Percentiles rank a stretch among this genome's conserved stretches.
Conservation (phyloP, 345 rosid genomes). For the Brassica rapa region DNA sequence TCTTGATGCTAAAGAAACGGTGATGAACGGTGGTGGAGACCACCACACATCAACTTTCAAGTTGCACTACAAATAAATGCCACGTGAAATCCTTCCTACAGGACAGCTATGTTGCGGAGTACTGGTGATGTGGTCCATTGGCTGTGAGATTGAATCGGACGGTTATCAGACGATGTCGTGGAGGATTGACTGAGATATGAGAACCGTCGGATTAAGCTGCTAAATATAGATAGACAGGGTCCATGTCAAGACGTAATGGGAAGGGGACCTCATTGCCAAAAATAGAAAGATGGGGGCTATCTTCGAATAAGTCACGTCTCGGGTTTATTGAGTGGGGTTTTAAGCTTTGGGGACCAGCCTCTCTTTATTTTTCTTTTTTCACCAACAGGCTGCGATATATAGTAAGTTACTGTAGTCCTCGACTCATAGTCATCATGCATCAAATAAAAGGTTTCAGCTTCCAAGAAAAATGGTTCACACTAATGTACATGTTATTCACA, state of each 20-base stretch:
- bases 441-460: slow-evolving; percentile 8
- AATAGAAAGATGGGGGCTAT: slow-evolving; percentile 38
- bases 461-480: neutral
- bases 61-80: slow-evolving; percentile 39
- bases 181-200: neutral
- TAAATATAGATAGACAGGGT: slow-evolving; percentile 34
- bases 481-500: neutral
- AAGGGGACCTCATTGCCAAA: slow-evolving; percentile 31
- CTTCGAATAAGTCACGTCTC: slow-evolving; percentile 37
- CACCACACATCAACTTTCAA: slow-evolving; percentile 28
- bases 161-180: slow-evolving; percentile 23
- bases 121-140: slow-evolving; percentile 35
- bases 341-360: slow-evolving; percentile 31
- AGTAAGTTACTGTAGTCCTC: slow-evolving; percentile 30
- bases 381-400: slow-evolving; percentile 9
- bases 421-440: slow-evolving; percentile 29
- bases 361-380: neutral
- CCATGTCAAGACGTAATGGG: slow-evolving; percentile 39
- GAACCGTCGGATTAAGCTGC: slow-evolving; percentile 29
- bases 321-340: slow-evolving; percentile 34
- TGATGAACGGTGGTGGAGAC: slow-evolving; percentile 28
- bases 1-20: slow-evolving; percentile 14
- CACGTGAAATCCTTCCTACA: slow-evolving; percentile 38
- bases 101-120: slow-evolving; percentile 42
- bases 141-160: slow-evolving; percentile 23